Percentiles rank a stretch among this genome's conserved stretches.
phyloP scores from a whole-genome alignment of 495 filamentous ascomycete genomes.

The Corynascus novoguineensis region DNA sequence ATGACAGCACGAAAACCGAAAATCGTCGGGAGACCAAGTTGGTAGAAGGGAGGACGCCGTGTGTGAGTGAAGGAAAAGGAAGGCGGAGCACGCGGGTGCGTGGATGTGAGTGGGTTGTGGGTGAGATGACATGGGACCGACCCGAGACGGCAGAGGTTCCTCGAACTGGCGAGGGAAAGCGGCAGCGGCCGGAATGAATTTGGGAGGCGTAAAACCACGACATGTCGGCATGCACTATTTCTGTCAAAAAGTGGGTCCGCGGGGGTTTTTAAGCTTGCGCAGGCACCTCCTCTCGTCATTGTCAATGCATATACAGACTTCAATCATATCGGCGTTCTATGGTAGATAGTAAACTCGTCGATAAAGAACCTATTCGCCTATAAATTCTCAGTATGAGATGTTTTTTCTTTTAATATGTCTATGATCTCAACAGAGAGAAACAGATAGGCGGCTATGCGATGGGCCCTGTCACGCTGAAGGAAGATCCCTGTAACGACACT shows the following conservation, averaged over 20 bases:
- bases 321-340: too few species aligned
- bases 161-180: conserved; percentile 23
- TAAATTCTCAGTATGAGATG: too few species aligned
- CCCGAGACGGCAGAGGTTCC: conserved; percentile 31
- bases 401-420: too few species aligned
- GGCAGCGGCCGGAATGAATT: conserved; percentile 28
- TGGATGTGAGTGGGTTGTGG: conserved; percentile 22
- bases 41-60: too few species aligned
- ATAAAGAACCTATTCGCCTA: too few species aligned
- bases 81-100: conserved; percentile 22
- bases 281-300: neutral
- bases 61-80: conserved; percentile 20
- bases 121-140: conserved; percentile 24
- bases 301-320: neutral
- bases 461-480: neutral
- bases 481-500: neutral
- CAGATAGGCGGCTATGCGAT: neutral
- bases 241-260: conserved; percentile 14
- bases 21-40: neutral
- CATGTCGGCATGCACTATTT: conserved; percentile 16
- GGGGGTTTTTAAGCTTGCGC: neutral
- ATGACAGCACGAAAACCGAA: neutral
- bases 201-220: conserved; percentile 24
- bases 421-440: neutral
- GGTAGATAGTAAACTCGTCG: too few species aligned